These are phyloP conservation scores for Colletotrichum destructivum DNA, from an alignment of 2,329 filamentous ascomycete genomes.

Conservation along the genomic window DNA sequence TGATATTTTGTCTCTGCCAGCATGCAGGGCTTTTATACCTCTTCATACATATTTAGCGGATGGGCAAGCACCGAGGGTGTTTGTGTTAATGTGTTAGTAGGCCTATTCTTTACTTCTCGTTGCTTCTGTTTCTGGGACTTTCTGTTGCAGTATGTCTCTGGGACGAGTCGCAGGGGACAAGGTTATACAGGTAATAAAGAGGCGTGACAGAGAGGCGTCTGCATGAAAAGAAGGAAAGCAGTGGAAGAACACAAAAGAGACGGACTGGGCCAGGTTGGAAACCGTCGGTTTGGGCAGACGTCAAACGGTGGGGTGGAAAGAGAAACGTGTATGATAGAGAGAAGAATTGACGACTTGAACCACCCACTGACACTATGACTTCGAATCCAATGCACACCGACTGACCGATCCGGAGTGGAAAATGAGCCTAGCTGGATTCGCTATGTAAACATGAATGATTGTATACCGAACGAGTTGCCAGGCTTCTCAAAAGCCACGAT, in stretches of 20 bases:
- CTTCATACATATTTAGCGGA: constrained; percentile 23
- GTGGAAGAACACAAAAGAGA: not conserved
- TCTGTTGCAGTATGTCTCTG: not conserved
- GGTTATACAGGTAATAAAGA: constrained; percentile 20
- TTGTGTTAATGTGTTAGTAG: constrained; percentile 36
- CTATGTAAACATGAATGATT: not conserved
- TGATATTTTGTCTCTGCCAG: constrained; percentile 30
- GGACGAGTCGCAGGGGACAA: not conserved
- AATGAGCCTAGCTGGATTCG: not conserved
- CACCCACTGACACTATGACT: not conserved
- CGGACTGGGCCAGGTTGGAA: not conserved
- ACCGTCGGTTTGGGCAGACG: not conserved
- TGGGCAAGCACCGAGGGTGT: constrained; percentile 26
- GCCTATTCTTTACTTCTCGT: constrained; percentile 16
- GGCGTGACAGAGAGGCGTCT: not conserved
- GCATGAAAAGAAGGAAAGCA: not conserved
- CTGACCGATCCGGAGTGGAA: not conserved
- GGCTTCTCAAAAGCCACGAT: not conserved
- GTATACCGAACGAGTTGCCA: not conserved
- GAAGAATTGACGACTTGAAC: constrained; percentile 36
- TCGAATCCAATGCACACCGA: not conserved
- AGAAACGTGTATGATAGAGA: constrained; percentile 18
- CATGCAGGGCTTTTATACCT: constrained; percentile 30
- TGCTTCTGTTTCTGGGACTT: not conserved
- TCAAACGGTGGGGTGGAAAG: not conserved